Evolutionary conservation across 768 basidiomycete species (phyloP), one percentile per base, ranked within the genome.

Genomic region (Sarcodon sp.): DNA sequence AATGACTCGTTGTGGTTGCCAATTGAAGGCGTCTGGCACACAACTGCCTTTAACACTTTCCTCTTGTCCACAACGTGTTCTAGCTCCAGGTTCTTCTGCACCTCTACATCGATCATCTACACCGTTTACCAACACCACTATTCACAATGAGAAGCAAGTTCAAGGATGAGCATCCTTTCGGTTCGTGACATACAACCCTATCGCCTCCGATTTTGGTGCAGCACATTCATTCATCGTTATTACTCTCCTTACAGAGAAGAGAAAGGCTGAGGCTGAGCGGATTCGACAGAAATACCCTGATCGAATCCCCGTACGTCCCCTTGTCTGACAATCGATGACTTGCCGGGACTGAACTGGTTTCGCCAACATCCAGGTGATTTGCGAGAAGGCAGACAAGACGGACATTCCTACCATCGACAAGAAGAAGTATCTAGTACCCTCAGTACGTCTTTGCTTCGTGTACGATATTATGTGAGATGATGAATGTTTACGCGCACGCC

Each of bases 401-500:
- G 96, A 99, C 70, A 98, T 99, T 64, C 89, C 93, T 0, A 93
- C 92, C 31, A 97, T 99, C 63, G 96, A 99, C 76, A 99, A 99
- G 87, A 98, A 99, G 92, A 99, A 99, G 75, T 99, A 99, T 58
- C 75, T 99, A 47, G 96, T 99, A 8, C 96, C 96, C 39, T 93
- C 92, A 48, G 94, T 94, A 59, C 59, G 86, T 49, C 2, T 64
- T 38, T 44, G 16, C 38, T 21, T 39, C 44, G 44, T 1, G 35
- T 39, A 27, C 32, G 35, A 33, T 33, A 18, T 33, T 12, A 33
- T 21, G 34, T 39, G 7, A 4, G 38, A n/a, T 39, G 9, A 39
- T 21, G 51, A 44, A 21, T 46, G 13, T 48, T 56, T 6, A 56
- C 50, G 7, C 47, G 31, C 46, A 35, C n/a, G 33, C 18, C 34